Evolutionary conservation across 1,284 basidiomycete genomes (phyloP), one percentile per base, ranked within the genome.

Genomic region (Tilletia walkeri): DNA sequence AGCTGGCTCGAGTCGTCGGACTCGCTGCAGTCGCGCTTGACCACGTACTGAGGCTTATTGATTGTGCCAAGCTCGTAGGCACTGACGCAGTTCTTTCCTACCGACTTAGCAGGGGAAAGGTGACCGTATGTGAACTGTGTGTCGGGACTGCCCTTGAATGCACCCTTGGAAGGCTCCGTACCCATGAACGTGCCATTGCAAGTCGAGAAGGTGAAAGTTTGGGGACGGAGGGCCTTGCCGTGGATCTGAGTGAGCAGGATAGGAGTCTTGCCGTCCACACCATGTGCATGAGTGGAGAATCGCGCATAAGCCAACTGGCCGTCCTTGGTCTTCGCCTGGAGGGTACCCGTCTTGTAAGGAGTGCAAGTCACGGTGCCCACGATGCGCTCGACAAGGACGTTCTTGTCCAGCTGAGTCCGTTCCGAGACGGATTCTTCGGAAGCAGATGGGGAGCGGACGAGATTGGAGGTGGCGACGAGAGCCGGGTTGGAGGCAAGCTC

Each of bases 301-400:
- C 59, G 59, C 30, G 59, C 59, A 18, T 63, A 39, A 10, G 36
- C 59, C 16, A 41, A n/a, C 9, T 9, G 0, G 34, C 59, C 59
- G 34, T 63, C 59, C 34, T 63, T 63, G 34, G 59, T n/a, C 12
- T 20, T 10, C 16, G 59, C 59, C 5, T 39, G 18, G 59, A 63
- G 59, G 30, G 59, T 63, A 38, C 59, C 59, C 16, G 59, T 63
- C 59, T 63, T 63, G 59, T 63, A 63, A 16, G 59, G 59, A 1
- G 59, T 63, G 59, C 30, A n/a, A 4, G 5, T 3, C 30, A 63
- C 59, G 59, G 59, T 63, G 1, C 59, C 59, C 12, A 63, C 59
- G 59, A 63, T 41, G 59, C 59, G 59, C 59, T 63, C 38, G 59
- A 38, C 38, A 12, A 63, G 30, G 6, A 18, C 30, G 34, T 38